Evolutionary conservation across 1,284 basidiomycete species (phyloP).

Genomic region (Ustilago lituana): DNA sequence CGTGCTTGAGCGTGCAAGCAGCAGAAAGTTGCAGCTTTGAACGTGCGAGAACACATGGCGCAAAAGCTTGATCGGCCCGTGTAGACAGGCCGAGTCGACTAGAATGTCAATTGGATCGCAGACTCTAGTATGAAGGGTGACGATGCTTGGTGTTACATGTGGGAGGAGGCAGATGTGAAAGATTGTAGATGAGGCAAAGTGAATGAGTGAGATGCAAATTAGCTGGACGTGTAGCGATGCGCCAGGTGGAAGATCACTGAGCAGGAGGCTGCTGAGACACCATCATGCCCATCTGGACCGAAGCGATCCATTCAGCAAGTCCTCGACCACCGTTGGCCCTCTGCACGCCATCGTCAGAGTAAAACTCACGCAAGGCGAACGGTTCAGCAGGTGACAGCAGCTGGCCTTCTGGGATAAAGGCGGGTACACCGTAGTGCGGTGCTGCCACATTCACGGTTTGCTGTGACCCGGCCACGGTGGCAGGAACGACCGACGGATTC

Average conservation of each 20-base stretch:
- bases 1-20: too few relatives aligned
- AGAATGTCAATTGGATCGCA: too few relatives aligned
- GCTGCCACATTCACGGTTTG: conserved; percentile 3
- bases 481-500: not conserved
- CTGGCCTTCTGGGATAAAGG: not conserved
- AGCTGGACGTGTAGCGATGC: too few relatives aligned
- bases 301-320: conserved; percentile 31
- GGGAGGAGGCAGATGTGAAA: too few relatives aligned
- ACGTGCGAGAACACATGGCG: too few relatives aligned
- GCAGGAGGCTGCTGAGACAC: conserved; percentile 4
- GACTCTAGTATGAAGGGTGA: too few relatives aligned
- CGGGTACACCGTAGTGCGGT: conserved; percentile 23
- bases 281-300: conserved; percentile 25
- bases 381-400: conserved; percentile 26
- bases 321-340: conserved; percentile 2
- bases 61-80: too few relatives aligned
- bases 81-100: too few relatives aligned
- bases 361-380: conserved; percentile 27
- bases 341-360: conserved; percentile 28
- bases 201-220: not conserved
- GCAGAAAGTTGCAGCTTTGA: too few relatives aligned
- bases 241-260: too few relatives aligned
- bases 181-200: too few relatives aligned
- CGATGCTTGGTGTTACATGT: conserved; percentile 8
- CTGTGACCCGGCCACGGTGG: not conserved